phyloP scores from a whole-genome alignment of 345 rosid genomes.

The Dimocarpus longan region DNA sequence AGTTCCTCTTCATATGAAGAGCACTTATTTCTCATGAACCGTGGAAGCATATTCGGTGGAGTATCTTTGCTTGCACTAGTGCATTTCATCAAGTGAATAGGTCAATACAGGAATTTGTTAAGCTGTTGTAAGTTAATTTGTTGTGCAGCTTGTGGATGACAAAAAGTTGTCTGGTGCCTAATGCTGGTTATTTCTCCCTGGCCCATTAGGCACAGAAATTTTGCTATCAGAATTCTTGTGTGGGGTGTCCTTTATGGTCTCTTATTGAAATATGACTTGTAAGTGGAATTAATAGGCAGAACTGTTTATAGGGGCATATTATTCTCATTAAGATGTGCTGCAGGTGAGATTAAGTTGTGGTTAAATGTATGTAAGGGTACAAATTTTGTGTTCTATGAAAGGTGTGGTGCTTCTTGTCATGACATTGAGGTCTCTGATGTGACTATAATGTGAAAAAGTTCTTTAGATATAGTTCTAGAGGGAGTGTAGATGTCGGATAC shows the following conservation, averaged over 20 bases:
- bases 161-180: background rate
- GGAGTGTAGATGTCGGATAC: background rate
- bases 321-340: background rate
- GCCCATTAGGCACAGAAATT: background rate
- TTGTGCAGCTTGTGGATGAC: background rate
- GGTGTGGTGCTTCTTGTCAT: background rate
- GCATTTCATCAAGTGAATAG: background rate
- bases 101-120: background rate
- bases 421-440: background rate
- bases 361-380: background rate
- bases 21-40: background rate
- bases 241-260: background rate
- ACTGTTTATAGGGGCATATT: background rate
- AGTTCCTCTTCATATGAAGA: background rate
- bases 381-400: background rate
- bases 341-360: background rate
- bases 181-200: background rate
- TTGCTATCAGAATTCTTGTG: background rate
- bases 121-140: background rate
- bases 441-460: background rate
- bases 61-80: background rate
- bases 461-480: constrained; percentile 10
- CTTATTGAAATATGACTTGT: background rate
- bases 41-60: background rate
- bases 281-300: background rate